Percentiles rank a stretch among this genome's conserved stretches.
Conservation (phyloP, 768 basidiomycete genomes). For the Podaxis sp. region DNA sequence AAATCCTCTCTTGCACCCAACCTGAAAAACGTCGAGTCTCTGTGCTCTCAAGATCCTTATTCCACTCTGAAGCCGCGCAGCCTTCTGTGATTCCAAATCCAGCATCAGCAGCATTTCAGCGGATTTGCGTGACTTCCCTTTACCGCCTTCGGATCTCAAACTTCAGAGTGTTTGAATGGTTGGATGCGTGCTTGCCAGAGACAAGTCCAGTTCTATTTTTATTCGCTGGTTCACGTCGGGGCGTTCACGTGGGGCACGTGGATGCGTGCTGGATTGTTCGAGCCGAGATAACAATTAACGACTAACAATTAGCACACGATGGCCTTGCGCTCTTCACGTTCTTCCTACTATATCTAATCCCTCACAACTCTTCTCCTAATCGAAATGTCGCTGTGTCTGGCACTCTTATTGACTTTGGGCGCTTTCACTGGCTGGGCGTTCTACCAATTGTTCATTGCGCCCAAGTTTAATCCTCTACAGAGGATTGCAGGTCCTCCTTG, state of each 20-base stretch:
- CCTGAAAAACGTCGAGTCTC: not conserved
- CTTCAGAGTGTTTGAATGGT: not conserved
- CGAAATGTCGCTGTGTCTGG: conserved; percentile 1
- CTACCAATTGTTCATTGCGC: conserved; percentile 31
- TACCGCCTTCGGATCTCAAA: conserved; percentile 33
- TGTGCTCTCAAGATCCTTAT: not conserved
- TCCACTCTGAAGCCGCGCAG: not conserved
- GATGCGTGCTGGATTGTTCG: not conserved
- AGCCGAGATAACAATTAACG: not conserved
- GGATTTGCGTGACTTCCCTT: conserved; percentile 45
- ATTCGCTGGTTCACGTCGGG: not conserved
- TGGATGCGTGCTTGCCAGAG: not conserved
- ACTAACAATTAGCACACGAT: not conserved
- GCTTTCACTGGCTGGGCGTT: conserved; percentile 22
- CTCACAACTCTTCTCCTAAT: not conserved
- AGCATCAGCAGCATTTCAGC: conserved; percentile 38
- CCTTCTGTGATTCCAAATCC: conserved; percentile 23
- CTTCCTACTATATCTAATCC: not conserved
- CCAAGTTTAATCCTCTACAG: conserved; percentile 45
- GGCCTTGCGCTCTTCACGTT: not conserved
- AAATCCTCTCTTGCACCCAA: not conserved
- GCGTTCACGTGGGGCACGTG: not conserved
- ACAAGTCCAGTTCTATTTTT: not conserved
- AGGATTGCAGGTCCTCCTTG: conserved; percentile 61
- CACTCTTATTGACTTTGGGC: conserved; percentile 9